Evolutionary conservation across 306 rosid species (phyloP).

Genomic region (Dryas alaskensis): DNA sequence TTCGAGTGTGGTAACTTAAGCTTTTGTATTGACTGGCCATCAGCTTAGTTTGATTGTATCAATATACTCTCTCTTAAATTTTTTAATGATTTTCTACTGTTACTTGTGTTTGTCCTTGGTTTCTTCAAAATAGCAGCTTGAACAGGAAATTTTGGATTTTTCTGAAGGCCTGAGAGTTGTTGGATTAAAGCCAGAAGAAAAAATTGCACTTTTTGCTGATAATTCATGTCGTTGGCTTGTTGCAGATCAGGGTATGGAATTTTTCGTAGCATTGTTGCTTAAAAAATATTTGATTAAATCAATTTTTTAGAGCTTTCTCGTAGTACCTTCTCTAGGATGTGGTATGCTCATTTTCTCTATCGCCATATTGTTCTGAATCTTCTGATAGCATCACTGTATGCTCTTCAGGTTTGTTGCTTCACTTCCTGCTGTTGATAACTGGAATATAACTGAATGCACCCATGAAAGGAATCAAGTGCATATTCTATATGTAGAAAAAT

Average conservation of each 20-base stretch:
- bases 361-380: neutral
- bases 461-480: neutral
- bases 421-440: neutral
- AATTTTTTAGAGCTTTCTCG: neutral
- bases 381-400: constrained; percentile 1
- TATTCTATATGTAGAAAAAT: neutral
- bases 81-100: neutral
- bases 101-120: neutral
- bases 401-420: constrained; percentile 15
- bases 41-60: neutral
- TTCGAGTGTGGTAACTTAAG: neutral
- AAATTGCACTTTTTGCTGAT: constrained; percentile 78
- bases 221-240: constrained; percentile 83
- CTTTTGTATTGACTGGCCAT: neutral
- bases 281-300: constrained; percentile 1
- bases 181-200: constrained; percentile 68
- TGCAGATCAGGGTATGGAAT: constrained; percentile 80
- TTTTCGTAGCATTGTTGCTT: constrained; percentile 6
- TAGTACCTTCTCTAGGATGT: constrained; percentile 12
- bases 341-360: constrained; percentile 15
- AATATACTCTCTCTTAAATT: neutral
- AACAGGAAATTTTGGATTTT: constrained; percentile 64
- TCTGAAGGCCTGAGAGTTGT: constrained; percentile 73
- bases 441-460: neutral
- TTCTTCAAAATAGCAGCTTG: constrained; percentile 52